Base-by-base conservation (phyloP, 2,329 filamentous ascomycete species). In the Mycogone perniciosa region DNA sequence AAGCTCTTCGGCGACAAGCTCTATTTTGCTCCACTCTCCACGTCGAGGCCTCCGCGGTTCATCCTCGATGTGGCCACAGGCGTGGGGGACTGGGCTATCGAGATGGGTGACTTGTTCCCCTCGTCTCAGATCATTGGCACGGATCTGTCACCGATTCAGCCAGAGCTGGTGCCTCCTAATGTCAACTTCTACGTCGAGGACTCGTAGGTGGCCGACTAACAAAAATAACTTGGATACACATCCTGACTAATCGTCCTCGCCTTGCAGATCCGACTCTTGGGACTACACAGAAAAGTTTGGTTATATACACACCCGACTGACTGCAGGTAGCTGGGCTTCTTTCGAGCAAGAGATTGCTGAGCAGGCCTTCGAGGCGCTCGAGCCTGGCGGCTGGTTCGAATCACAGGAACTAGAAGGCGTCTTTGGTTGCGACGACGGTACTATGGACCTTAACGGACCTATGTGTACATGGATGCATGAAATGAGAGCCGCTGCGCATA, bases 171-270 rank as follows among this genome's bases (percentile, higher is more conserved):
- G 4, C 79, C 78, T 20, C 71, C 75, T 9, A 81, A 81, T 54
- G 69, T 79, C 39, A 68, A 67, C 7, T 81, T 81, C 59, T 62
- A 79, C 34, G 71, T 82, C 5, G 78, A 81, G 56, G 77, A 82
- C 58, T 68, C 73, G 30, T 76, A 6, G 29, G 46, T 65, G 27
- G 20, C 20, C 20, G 20, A 20, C 27, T 3, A 41, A 13, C 9
- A 47, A 20, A 40, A 8, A 20, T 31, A 10, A 68, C 82, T 27
- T 6, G 10, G 6, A 29, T 4, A 31, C 27, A 10, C 31, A 29
- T 31, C 46, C 27, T 31, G 20, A 48, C 46, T 48, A 48, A 43
- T 13, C 26, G 9, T 34, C 7, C 39, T 29, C 31, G 6, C 6
- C 4, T 30, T 31, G 39, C 50, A 76, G 75, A 26, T 66, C 70